Conservation (phyloP, 331 rosid genomes). For the Rosa hybrid region DNA sequence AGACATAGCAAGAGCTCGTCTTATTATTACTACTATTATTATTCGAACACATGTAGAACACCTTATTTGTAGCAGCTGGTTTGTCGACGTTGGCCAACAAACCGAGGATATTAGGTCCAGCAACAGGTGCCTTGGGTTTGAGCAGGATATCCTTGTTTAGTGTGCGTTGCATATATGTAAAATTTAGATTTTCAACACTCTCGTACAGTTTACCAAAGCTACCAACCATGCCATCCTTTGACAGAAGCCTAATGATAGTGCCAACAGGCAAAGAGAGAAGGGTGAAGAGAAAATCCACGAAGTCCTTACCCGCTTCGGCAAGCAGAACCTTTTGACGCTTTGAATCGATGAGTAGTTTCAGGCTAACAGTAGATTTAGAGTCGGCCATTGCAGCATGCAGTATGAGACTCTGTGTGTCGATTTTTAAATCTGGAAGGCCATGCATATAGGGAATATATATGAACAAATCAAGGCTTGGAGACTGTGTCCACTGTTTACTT, state of each 20-base stretch:
- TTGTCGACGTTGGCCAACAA: not conserved
- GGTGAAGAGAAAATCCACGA: slow-evolving; percentile 16
- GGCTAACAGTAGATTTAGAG: slow-evolving; percentile 4
- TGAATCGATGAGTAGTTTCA: slow-evolving; percentile 29
- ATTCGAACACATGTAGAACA: not conserved
- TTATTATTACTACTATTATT: no score
- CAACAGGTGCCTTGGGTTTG: not conserved
- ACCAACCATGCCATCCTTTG: not conserved
- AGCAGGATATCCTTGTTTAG: not conserved
- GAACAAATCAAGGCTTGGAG: not conserved
- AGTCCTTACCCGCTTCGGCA: slow-evolving; percentile 24
- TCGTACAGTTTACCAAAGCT: slow-evolving; percentile 11
- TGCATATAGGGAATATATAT: not conserved
- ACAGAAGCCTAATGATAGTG: slow-evolving; percentile 9
- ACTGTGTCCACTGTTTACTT: not conserved
- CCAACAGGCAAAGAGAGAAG: slow-evolving; percentile 11
- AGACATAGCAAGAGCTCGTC: no score
- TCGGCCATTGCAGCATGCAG: not conserved
- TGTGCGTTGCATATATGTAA: not conserved
- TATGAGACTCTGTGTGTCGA: not conserved
- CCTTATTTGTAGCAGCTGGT: not conserved
- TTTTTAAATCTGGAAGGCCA: no score
- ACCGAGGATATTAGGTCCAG: not conserved
- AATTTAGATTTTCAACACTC: not conserved
- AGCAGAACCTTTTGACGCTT: not conserved